Conservation (phyloP, 129 eudicot genomes). For the Artemisia argyi region DNA sequence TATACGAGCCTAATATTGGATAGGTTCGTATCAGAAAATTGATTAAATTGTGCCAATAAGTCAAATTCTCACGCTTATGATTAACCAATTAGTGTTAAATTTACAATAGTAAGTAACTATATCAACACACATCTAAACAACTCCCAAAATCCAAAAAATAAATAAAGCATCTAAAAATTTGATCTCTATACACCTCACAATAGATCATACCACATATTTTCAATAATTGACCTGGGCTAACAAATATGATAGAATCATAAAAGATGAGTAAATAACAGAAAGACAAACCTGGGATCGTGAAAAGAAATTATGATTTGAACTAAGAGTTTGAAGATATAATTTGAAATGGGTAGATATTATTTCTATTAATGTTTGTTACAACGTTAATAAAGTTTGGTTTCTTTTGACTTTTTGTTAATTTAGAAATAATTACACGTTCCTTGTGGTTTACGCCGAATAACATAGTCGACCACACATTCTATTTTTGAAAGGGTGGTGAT, state of each 20-base stretch:
- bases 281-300: slow-evolving; percentile 17
- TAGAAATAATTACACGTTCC: too few relatives aligned
- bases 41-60: neutral
- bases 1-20: too few relatives aligned
- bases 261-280: neutral
- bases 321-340: neutral
- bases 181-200: neutral
- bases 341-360: too few relatives aligned
- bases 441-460: too few relatives aligned
- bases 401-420: too few relatives aligned
- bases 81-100: neutral
- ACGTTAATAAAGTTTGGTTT: too few relatives aligned
- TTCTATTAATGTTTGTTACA: too few relatives aligned
- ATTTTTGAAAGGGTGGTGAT: too few relatives aligned
- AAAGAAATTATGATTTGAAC: slow-evolving; percentile 1
- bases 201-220: neutral
- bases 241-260: neutral
- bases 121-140: slow-evolving; percentile 11
- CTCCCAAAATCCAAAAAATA: slow-evolving; percentile 1
- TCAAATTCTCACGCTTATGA: neutral
- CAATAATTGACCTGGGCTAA: neutral
- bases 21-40: too few relatives aligned
- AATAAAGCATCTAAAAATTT: too few relatives aligned
- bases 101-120: too few relatives aligned
- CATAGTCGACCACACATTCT: too few relatives aligned